Conservation (phyloP, 2,329 filamentous ascomycete genomes). For the Venturia asperata region DNA sequence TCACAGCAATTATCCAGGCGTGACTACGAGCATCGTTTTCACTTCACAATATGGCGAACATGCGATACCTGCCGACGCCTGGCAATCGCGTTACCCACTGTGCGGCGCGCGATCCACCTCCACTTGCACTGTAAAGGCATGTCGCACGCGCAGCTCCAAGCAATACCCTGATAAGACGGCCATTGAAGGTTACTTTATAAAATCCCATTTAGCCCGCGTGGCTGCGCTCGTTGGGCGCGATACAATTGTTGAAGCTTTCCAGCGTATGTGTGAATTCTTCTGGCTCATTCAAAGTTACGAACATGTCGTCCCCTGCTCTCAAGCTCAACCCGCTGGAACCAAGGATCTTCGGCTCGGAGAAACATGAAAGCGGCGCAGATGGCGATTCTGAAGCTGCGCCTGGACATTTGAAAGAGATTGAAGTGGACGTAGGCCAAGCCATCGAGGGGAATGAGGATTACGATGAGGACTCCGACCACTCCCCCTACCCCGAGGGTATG, state of each 20-base stretch:
- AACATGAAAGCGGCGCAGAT: not conserved
- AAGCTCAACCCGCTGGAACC: not conserved
- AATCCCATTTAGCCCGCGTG: too few species aligned
- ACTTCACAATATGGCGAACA: not conserved
- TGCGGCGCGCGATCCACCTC: not conserved
- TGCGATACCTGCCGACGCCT: not conserved
- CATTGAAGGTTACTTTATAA: not conserved
- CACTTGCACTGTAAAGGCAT: not conserved
- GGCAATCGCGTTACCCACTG: not conserved
- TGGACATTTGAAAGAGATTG: not conserved
- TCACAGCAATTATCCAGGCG: too few species aligned
- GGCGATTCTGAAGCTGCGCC: not conserved
- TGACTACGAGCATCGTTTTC: not conserved
- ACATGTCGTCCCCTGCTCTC: not conserved
- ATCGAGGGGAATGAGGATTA: not conserved
- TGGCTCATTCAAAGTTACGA: not conserved
- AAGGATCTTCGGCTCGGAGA: not conserved
- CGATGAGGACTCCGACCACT: constrained; percentile 1
- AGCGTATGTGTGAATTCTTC: not conserved
- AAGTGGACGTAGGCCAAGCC: not conserved
- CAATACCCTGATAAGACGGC: not conserved
- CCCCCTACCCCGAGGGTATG: not conserved
- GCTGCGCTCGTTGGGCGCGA: not conserved
- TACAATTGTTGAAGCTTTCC: not conserved
- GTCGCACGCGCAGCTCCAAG: not conserved